Evolutionary conservation across 768 basidiomycete species (phyloP).

Genomic region (Boletus subparvulus): DNA sequence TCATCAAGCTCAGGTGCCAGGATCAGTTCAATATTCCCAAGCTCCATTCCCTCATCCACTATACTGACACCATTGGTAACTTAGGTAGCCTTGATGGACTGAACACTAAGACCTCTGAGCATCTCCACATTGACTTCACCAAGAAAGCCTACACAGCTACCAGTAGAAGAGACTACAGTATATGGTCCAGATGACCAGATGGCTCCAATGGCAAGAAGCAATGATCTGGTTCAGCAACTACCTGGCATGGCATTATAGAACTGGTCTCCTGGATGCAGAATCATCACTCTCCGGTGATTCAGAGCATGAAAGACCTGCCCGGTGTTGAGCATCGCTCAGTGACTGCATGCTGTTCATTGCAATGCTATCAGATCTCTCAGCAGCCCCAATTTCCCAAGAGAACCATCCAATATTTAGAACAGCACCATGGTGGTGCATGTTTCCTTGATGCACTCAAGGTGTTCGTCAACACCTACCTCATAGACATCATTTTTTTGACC

Average conservation of each 20-base stretch:
- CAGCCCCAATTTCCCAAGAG: background rate
- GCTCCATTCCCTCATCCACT: background rate
- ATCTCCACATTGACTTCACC: background rate
- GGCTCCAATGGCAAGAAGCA: background rate
- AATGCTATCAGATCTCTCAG: background rate
- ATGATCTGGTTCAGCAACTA: background rate
- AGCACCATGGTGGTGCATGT: background rate
- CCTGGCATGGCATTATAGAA: background rate
- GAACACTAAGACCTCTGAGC: background rate
- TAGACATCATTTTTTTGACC: background rate
- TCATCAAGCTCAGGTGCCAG: background rate
- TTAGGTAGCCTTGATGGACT: background rate
- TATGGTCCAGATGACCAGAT: background rate
- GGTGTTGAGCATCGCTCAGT: too few relatives aligned
- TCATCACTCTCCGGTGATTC: too few relatives aligned
- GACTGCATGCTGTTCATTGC: too few relatives aligned
- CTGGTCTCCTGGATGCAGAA: too few relatives aligned
- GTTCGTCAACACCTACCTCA: background rate
- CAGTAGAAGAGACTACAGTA: background rate
- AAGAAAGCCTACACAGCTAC: background rate
- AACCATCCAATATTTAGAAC: background rate
- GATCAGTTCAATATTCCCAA: background rate
- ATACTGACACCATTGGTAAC: background rate
- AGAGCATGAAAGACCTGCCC: too few relatives aligned
- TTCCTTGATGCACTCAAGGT: background rate